A percentile compares a stretch with the other conserved stretches of the same genome.
Evolutionary conservation across 768 basidiomycete species (phyloP).

Genomic region (Rhizopogon vesiculosus): DNA sequence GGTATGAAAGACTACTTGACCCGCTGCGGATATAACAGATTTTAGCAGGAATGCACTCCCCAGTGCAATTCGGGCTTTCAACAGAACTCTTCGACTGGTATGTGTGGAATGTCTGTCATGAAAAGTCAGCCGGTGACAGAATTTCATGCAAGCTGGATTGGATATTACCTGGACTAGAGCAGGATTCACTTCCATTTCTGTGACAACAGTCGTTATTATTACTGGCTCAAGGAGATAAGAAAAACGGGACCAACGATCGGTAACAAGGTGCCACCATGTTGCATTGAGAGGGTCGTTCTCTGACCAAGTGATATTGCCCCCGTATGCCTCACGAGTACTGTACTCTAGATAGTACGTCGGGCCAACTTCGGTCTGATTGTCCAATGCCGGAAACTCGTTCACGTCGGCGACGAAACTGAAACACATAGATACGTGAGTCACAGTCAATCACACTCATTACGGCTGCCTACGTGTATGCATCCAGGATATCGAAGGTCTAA

Average conservation of each 20-base stretch:
- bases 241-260: conserved; percentile 44
- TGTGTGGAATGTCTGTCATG: conserved; percentile 49
- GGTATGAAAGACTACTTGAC: conserved; percentile 50
- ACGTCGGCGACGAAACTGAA: conserved; percentile 63
- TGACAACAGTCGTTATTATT: not conserved
- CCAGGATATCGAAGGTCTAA: conserved; percentile 69
- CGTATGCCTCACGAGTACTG: conserved; percentile 64
- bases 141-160: not conserved
- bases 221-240: not conserved
- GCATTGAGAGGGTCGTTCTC: conserved; percentile 64
- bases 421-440: not conserved
- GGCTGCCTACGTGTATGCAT: conserved; percentile 61
- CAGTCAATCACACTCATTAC: not conserved
- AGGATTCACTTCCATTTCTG: conserved; percentile 20
- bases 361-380: conserved; percentile 48
- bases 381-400: conserved; percentile 48
- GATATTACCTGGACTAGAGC: conserved; percentile 16
- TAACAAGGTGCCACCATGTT: conserved; percentile 77
- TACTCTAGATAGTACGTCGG: conserved; percentile 62
- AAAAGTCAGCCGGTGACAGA: not conserved
- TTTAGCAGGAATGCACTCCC: conserved; percentile 52
- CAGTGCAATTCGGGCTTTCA: conserved; percentile 46
- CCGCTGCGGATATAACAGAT: conserved; percentile 74
- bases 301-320: conserved; percentile 48
- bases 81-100: conserved; percentile 69